Evolutionary conservation across 495 filamentous ascomycete species (phyloP), one percentile per base, ranked within the genome.

Genomic region (Daldinia caldariorum): DNA sequence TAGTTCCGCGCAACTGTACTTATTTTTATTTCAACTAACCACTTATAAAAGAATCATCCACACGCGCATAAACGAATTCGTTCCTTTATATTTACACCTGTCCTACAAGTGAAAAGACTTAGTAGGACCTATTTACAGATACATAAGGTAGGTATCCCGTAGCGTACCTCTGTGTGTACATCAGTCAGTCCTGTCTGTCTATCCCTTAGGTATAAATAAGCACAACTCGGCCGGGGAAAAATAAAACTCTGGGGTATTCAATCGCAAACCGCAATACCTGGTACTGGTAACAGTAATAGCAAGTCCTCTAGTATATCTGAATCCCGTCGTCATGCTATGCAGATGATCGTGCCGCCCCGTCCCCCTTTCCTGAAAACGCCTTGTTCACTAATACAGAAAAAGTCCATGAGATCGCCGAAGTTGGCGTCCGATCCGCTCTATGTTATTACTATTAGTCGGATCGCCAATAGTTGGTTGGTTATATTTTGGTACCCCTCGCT

Each of bases 241-340:
- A 35, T 7, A 35, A 26, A 26, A 26, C 18, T 47, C 18, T 47
- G 18, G 18, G 43, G 18, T 13, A 4, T 47, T 47, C 5, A 45
- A 18, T 14, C n/a, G 39, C 43, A 47, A 39, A 47, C 3, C 41
- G 16, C 39, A 43, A 7, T 43, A 4, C n/a, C n/a, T n/a, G n/a
- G 39, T 16, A 47, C 43, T 20, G 12, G 16, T 43, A 3, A n/a
- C 39, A 43, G 16, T 10, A 14, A 13, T 34, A 38, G 18, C 54
- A 39, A 57, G 20, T 18, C 14, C 39, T 20, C 26, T 26, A 26
- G 26, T 50, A 39, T 61, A 39, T 61, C 9, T 39, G 37, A 31
- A 41, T 49, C 56, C 57, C 62, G 58, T 71, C 62, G 58, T 71
- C 69, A 63, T 67, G 63, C 63, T 63, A 71, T 71, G 69, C 60